These are phyloP conservation scores for Barnettozyma hawaiiensis DNA, from an alignment of 1,139 yeast species.

Conservation along the genomic window DNA sequence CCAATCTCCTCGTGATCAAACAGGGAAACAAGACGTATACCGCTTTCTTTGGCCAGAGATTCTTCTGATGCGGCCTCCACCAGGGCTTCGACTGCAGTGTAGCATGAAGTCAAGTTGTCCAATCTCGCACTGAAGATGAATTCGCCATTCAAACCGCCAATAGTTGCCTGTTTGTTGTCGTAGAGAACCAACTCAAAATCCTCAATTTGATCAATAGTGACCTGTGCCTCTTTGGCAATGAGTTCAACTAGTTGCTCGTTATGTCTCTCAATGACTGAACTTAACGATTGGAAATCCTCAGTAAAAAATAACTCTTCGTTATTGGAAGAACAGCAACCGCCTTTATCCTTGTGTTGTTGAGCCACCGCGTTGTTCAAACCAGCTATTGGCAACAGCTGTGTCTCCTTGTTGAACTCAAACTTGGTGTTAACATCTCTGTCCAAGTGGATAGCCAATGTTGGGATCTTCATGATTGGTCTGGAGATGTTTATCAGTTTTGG, in stretches of 20 bases:
- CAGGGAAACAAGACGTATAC: constrained; percentile 67
- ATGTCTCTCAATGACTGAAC: constrained; percentile 67
- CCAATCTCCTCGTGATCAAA: constrained; percentile 98
- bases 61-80: constrained; percentile 44
- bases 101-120: constrained; percentile 87
- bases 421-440: constrained; percentile 70
- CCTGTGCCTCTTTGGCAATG: constrained; percentile 58
- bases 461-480: constrained; percentile 83
- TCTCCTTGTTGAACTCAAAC: constrained; percentile 86
- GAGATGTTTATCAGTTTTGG: constrained; percentile 74
- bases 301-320: constrained; percentile 44
- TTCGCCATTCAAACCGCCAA: constrained; percentile 89
- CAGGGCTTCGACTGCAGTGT: constrained; percentile 68
- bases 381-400: constrained; percentile 80
- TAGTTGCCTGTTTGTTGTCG: constrained; percentile 75
- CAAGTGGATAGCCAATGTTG: constrained; percentile 91
- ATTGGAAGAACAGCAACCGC: constrained; percentile 30
- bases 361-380: constrained; percentile 51
- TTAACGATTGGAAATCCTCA: constrained; percentile 61
- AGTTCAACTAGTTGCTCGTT: constrained; percentile 61
- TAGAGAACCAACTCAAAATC: constrained; percentile 88
- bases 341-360: constrained; percentile 29
- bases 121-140: constrained; percentile 90
- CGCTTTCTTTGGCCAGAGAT: constrained; percentile 39
- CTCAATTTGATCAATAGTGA: constrained; percentile 51